Percentiles rank a stretch among this genome's conserved stretches.
Conservation (phyloP, 2,329 filamentous ascomycete species). For the Epichloe typhina region DNA sequence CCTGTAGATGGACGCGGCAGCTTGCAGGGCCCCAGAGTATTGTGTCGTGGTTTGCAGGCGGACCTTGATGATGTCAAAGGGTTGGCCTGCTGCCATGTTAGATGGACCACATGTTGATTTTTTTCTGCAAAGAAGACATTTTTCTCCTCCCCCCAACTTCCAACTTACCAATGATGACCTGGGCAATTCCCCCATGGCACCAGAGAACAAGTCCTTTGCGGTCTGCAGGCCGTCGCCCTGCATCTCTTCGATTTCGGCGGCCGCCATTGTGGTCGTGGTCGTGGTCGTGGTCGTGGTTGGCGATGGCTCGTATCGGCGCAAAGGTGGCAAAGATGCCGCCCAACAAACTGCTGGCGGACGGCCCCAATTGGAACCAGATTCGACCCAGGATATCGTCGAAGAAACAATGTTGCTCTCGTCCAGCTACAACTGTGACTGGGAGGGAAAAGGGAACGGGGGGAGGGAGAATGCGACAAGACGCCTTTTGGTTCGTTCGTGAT, state of each 20-base stretch:
- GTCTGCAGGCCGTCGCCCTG: conserved; percentile 38
- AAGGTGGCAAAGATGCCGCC: neutral
- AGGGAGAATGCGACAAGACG: too few species aligned
- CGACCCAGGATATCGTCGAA: neutral
- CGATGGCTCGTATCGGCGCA: neutral
- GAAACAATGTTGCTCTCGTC: neutral
- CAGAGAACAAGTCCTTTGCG: conserved; percentile 81
- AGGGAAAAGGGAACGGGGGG: too few species aligned
- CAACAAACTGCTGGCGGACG: too few species aligned
- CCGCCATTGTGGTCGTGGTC: neutral
- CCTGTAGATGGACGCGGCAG: conserved; percentile 71
- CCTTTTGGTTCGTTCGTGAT: neutral
- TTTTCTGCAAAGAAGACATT: neutral
- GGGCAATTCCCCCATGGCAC: conserved; percentile 81
- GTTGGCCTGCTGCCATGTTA: conserved; percentile 37
- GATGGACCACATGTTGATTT: neutral
- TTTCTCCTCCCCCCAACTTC: conserved; percentile 7
- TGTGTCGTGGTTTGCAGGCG: conserved; percentile 79
- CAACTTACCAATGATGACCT: conserved; percentile 70
- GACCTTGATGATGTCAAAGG: conserved; percentile 92
- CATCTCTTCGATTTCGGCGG: conserved; percentile 2
- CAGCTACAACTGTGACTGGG: neutral
- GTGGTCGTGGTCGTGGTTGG: neutral
- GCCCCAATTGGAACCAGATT: neutral
- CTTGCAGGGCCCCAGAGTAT: conserved; percentile 68